These are phyloP conservation scores for Xerocomellus chrysenteron DNA, from an alignment of 768 basidiomycete genomes.

Conservation along the genomic window DNA sequence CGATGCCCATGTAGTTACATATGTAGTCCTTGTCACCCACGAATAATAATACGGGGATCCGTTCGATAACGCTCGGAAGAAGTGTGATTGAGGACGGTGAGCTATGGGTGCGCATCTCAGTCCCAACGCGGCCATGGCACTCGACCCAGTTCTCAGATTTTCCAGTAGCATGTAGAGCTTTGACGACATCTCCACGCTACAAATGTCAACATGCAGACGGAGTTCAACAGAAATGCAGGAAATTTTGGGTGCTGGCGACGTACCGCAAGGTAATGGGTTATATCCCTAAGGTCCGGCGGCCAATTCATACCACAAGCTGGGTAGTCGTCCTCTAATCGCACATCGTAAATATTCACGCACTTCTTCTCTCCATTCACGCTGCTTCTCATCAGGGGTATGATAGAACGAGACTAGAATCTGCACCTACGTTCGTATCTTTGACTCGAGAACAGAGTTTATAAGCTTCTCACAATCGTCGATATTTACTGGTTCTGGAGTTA, in stretches of 20 bases:
- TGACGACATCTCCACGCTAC: constrained; percentile 78
- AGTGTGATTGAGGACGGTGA: constrained; percentile 73
- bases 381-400: not conserved
- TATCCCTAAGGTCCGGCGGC: constrained; percentile 80
- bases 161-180: constrained; percentile 75
- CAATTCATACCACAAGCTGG: constrained; percentile 98
- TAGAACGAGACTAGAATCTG: not conserved
- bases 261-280: constrained; percentile 81
- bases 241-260: constrained; percentile 29
- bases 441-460: constrained; percentile 42
- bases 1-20: constrained; percentile 92
- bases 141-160: constrained; percentile 86
- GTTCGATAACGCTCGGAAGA: constrained; percentile 74
- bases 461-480: constrained; percentile 60
- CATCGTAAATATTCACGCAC: constrained; percentile 95
- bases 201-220: not conserved
- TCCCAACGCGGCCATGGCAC: constrained; percentile 69
- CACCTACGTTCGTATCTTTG: constrained; percentile 25
- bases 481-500: constrained; percentile 53
- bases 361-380: constrained; percentile 68
- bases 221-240: not conserved
- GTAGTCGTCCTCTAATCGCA: constrained; percentile 78
- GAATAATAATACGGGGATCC: constrained; percentile 86
- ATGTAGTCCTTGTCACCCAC: constrained; percentile 96
- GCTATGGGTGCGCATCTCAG: constrained; percentile 51